Base-by-base conservation (phyloP, 2,329 filamentous ascomycete genomes). In the Pseudogymnoascus sp. region DNA sequence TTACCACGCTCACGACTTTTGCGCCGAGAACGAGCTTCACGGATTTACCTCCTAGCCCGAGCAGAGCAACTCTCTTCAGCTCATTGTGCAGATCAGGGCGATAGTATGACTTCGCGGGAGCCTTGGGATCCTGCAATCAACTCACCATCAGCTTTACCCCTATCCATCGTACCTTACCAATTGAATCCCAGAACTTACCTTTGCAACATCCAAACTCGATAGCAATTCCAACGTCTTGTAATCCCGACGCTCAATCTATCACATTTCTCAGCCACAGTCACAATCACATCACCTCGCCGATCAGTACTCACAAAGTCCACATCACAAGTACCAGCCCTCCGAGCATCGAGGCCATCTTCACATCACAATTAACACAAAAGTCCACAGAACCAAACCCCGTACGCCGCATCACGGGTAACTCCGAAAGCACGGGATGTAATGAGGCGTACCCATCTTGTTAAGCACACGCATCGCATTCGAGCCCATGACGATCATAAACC, bases 401-500 rank as follows among this genome's bases (percentile, higher is more conserved):
- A 17, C 13, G 2, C 44, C 26, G 26, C 9, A 47, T 29, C 13
- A 47, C 15, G 24, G 24, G 13, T 21, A 54, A 54, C 44, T 3
- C n/a, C 5, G 24, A n/a, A 44, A 13, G 5, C 11, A 11, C 11
- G 40, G 5, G 0, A 26, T 17, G 15, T n/a, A 54, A 29, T n/a
- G 26, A 33, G 9, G 33, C 31, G 33, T 54, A 54, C 44, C 44
- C 8, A 54, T 54, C 26, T 54, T 54, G 29, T 54, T 33, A 6
- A 54, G n/a, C 8, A 54, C 44, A 13, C 44, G 44, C 44, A 33
- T 31, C 26, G 44, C 44, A n/a, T 54, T 54, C 26, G 44, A 54
- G 44, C 44, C 44, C 44, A 54, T 54, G 26, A 33, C 44, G n/a
- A 54, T 54, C 44, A 54, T 33, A 54, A 31, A 54, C 44, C 44